These are phyloP conservation scores for Evansstolkia leycettana DNA, from an alignment of 495 filamentous ascomycete genomes.

Conservation along the genomic window DNA sequence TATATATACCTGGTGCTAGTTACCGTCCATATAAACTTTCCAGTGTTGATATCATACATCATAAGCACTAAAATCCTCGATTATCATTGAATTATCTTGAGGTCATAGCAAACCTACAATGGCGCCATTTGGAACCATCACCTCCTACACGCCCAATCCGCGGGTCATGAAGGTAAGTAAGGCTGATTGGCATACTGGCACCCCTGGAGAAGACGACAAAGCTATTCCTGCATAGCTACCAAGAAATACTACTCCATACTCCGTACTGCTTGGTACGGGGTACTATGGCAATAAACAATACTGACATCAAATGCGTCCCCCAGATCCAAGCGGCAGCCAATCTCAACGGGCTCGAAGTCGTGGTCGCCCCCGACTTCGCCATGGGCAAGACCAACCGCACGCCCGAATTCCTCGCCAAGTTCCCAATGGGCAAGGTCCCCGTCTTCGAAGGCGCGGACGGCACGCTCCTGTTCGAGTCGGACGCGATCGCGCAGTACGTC, in stretches of 20 bases:
- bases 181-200: not conserved
- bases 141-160: conserved; percentile 23
- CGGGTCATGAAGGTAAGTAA: conserved; percentile 36
- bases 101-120: no score
- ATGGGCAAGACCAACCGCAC: conserved; percentile 34
- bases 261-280: no score
- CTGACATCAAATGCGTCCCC: not conserved
- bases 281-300: not conserved
- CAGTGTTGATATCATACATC: no score
- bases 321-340: conserved; percentile 40
- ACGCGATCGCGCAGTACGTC: conserved; percentile 43
- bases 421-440: conserved; percentile 49
- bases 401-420: conserved; percentile 45
- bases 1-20: no score
- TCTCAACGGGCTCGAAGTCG: conserved; percentile 37
- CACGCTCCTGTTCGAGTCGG: conserved; percentile 28
- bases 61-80: no score
- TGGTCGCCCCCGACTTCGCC: conserved; percentile 25
- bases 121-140: conserved; percentile 43
- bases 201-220: not conserved
- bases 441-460: conserved; percentile 43
- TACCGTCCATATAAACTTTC: no score
- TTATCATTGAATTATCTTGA: no score
- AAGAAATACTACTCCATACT: no score
- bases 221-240: no score